These are phyloP conservation scores for Neurospora sp. DNA, from an alignment of 495 filamentous ascomycete species.

Conservation along the genomic window DNA sequence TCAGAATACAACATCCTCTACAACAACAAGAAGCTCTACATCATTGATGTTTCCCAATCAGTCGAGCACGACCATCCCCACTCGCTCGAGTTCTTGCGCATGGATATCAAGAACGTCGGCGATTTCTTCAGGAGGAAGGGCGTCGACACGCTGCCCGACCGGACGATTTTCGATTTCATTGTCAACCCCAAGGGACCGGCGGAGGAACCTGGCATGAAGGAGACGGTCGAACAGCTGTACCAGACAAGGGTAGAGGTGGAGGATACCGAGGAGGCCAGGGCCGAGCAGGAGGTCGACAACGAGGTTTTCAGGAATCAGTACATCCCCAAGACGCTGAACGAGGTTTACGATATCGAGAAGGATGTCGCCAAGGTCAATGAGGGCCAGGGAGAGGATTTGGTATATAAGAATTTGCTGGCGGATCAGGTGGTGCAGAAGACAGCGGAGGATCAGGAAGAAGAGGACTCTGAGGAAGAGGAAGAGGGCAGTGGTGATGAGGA, in stretches of 20 bases:
- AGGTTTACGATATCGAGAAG: constrained; percentile 92
- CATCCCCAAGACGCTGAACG: constrained; percentile 86
- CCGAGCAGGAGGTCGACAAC: constrained; percentile 59
- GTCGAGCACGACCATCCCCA: constrained; percentile 94
- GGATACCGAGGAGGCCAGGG: constrained; percentile 35
- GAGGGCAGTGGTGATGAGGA: constrained; percentile 36
- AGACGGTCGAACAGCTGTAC: constrained; percentile 40
- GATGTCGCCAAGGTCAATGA: constrained; percentile 68
- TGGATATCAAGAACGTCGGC: constrained; percentile 93
- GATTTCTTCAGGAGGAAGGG: constrained; percentile 85
- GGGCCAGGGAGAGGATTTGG: constrained; percentile 60
- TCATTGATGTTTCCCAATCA: constrained; percentile 95
- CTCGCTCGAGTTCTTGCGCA: constrained; percentile 82
- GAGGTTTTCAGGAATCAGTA: constrained; percentile 93
- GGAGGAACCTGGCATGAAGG: constrained; percentile 34
- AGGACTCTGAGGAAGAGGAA: constrained; percentile 30
- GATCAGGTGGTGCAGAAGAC: constrained; percentile 45
- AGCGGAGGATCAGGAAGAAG: constrained; percentile 30
- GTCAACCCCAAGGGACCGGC: constrained; percentile 44
- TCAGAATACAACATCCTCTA: constrained; percentile 97
- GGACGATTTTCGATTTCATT: constrained; percentile 70
- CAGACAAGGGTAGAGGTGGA: constrained; percentile 16
- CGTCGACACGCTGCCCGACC: constrained; percentile 67
- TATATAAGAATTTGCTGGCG: constrained; percentile 74
- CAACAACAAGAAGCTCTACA: constrained; percentile 69